A percentile compares a stretch with the other conserved stretches of the same genome.
Evolutionary conservation across 1,284 basidiomycete genomes (phyloP).

Genomic region (Heterobasidion occidentale): DNA sequence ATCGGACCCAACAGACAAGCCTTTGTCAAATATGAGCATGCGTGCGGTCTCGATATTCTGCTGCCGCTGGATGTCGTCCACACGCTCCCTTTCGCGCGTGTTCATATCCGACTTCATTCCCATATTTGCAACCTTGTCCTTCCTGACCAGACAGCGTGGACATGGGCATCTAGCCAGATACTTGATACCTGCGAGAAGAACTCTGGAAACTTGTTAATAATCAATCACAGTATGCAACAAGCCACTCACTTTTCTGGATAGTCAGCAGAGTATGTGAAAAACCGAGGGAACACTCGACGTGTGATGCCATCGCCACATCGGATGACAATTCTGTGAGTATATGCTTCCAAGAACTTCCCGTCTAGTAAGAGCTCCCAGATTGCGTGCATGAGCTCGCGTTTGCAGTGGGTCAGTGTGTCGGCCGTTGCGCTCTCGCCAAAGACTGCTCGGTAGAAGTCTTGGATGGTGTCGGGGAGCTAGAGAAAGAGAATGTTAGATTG

Average conservation of each 20-base stretch:
- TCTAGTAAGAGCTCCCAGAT: not conserved
- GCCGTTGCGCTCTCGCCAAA: not conserved
- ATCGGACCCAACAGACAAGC: not conserved
- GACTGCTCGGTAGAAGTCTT: not conserved
- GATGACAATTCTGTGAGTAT: not conserved
- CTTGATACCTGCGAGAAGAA: not conserved
- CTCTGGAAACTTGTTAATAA: not conserved
- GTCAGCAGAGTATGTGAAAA: constrained; percentile 1
- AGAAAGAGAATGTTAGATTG: not conserved
- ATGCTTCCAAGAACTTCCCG: not conserved
- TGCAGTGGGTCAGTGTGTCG: not conserved
- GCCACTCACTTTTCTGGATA: constrained; percentile 1
- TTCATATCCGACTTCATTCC: not conserved
- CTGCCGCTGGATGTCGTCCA: too few species aligned
- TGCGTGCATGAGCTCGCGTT: not conserved
- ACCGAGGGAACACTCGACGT: not conserved
- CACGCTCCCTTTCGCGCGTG: too few species aligned
- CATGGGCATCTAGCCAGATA: not conserved
- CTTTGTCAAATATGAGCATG: not conserved
- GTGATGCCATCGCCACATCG: not conserved
- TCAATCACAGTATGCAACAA: not conserved
- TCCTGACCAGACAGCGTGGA: not conserved
- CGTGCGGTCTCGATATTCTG: not conserved
- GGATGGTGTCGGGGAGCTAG: not conserved
- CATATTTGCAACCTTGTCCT: not conserved